Evolutionary conservation across 1,284 basidiomycete species (phyloP).

Genomic region (Ustilago cynodontis): DNA sequence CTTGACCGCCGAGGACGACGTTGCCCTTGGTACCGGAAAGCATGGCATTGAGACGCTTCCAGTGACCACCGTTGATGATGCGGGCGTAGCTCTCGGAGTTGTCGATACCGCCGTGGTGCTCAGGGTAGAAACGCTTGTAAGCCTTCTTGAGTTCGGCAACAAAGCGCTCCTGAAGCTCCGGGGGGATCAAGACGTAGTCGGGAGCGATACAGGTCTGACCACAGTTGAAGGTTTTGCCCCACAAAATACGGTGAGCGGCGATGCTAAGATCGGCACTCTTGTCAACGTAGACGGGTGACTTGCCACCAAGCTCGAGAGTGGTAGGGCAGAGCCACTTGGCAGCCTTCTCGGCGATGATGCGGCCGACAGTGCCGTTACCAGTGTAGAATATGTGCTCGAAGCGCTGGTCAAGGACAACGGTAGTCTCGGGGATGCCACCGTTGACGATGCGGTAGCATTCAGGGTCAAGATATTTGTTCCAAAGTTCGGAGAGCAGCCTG

Average conservation of each 20-base stretch:
- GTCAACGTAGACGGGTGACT: conserved; percentile 86
- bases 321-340: conserved; percentile 87
- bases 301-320: conserved; percentile 83
- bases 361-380: conserved; percentile 79
- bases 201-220: conserved; percentile 76
- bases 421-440: conserved; percentile 81
- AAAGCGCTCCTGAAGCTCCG: conserved; percentile 77
- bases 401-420: conserved; percentile 80
- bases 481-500: conserved; percentile 78
- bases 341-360: conserved; percentile 83
- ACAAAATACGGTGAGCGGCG: conserved; percentile 76
- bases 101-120: conserved; percentile 71
- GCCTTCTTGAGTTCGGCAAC: conserved; percentile 76
- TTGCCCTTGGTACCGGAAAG: conserved; percentile 79
- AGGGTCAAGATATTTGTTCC: conserved; percentile 84
- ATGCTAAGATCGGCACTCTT: conserved; percentile 73
- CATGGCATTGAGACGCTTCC: conserved; percentile 76
- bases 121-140: conserved; percentile 70
- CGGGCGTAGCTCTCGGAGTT: conserved; percentile 73
- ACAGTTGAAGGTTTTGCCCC: conserved; percentile 81
- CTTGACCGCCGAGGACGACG: conserved; percentile 79
- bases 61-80: conserved; percentile 75
- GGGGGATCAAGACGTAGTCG: conserved; percentile 81
- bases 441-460: conserved; percentile 80
- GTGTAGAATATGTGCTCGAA: conserved; percentile 81